Percentiles rank a stretch among this genome's conserved stretches.
phyloP scores from a whole-genome alignment of 2,329 filamentous ascomycete genomes.

The Kalaharituber pfeilii region DNA sequence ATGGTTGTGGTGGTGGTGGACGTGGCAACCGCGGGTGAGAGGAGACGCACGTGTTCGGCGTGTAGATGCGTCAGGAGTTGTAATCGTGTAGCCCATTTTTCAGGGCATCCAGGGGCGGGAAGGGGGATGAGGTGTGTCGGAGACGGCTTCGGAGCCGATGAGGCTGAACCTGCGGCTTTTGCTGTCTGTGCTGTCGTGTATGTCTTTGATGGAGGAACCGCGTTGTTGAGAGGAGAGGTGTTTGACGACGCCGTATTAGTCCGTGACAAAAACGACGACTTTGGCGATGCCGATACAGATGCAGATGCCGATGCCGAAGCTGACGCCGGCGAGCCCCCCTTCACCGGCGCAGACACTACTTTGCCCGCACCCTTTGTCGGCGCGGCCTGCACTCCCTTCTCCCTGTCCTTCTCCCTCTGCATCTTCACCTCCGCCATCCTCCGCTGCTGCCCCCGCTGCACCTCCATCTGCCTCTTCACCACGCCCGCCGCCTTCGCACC shows the following conservation, averaged over 20 bases:
- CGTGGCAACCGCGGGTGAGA: slow-evolving; percentile 31
- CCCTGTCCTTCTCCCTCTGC: background rate
- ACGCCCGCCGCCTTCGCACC: background rate
- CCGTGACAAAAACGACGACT: too few relatives aligned
- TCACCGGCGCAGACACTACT: too few relatives aligned
- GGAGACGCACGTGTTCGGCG: slow-evolving; percentile 44
- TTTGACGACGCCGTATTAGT: too few relatives aligned
- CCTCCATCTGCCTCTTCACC: background rate
- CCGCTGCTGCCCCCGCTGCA: background rate
- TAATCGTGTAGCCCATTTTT: slow-evolving; percentile 39
- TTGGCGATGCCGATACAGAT: too few relatives aligned
- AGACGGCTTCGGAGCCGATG: background rate
- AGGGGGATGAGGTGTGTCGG: background rate
- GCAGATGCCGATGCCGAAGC: too few relatives aligned
- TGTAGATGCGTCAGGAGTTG: slow-evolving; percentile 47
- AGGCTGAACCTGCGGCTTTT: background rate
- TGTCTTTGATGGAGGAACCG: background rate
- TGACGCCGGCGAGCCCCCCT: too few relatives aligned
- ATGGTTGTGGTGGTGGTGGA: too few relatives aligned
- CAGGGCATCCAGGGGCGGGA: slow-evolving; percentile 28
- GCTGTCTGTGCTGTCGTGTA: background rate
- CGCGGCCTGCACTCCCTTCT: too few relatives aligned
- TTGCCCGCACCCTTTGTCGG: too few relatives aligned
- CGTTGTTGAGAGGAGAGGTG: background rate
- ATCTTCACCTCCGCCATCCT: background rate